phyloP scores from a whole-genome alignment of 768 basidiomycete genomes.

The Gautieria morchelliformis region DNA sequence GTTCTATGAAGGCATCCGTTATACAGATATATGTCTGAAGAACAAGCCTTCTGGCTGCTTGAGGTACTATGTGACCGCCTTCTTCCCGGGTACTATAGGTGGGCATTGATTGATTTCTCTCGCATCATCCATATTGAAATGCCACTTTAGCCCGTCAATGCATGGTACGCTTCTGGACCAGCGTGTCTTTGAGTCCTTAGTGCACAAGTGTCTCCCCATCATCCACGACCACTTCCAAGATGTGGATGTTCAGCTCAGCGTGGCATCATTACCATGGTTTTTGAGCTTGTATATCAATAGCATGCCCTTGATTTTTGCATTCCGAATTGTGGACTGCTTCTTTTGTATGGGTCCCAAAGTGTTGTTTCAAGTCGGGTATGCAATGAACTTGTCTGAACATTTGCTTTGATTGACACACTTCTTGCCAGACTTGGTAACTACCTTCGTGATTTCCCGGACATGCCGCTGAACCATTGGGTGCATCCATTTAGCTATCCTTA shows the following conservation, averaged over 20 bases:
- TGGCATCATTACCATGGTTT: conserved; percentile 98
- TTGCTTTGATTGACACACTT: neutral
- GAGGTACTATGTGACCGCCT: conserved; percentile 92
- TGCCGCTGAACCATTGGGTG: conserved; percentile 15
- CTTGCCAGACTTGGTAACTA: conserved; percentile 43
- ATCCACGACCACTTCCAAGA: conserved; percentile 86
- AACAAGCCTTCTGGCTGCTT: conserved; percentile 95
- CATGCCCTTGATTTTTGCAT: conserved; percentile 97
- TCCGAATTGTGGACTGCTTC: conserved; percentile 95
- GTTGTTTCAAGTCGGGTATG: conserved; percentile 95
- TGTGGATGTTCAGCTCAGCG: conserved; percentile 94
- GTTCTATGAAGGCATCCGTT: neutral
- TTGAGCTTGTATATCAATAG: conserved; percentile 90
- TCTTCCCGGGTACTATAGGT: conserved; percentile 97
- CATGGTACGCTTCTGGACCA: conserved; percentile 98
- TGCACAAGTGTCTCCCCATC: conserved; percentile 80
- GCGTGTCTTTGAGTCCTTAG: conserved; percentile 91
- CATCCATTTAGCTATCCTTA: conserved; percentile 72
- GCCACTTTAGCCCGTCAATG: conserved; percentile 74
- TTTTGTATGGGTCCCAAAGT: conserved; percentile 99
- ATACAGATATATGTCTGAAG: conserved; percentile 93
- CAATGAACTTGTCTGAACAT: conserved; percentile 8
- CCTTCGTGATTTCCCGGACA: neutral
- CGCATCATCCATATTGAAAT: neutral
- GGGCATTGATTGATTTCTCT: conserved; percentile 15